Base-by-base conservation (phyloP, 2,329 filamentous ascomycete genomes). In the Paracorniculantispora psalliotae region DNA sequence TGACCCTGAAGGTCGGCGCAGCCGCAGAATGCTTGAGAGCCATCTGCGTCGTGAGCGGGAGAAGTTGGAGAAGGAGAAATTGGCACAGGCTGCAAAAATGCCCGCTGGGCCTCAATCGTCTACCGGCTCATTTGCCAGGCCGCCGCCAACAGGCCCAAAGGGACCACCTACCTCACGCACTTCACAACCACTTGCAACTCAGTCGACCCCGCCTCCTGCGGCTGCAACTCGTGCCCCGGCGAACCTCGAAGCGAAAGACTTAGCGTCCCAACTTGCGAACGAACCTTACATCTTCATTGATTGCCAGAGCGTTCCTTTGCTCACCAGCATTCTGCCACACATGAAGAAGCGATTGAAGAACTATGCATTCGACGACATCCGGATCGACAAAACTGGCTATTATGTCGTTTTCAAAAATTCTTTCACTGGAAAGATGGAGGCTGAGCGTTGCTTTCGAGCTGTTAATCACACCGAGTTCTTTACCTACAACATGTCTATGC, bases 251-350 rank as follows among this genome's bases (percentile, higher is more conserved):
- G 77, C 81, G 35, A 83, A 85, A 53, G 84, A 83, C 3, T 81
- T 96, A 46, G 76, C 89, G 23, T 77, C 82, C 35, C 86, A 87
- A 63, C 84, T 97, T 54, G 86, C 88, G 68, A 83, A 86, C 54
- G 87, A 90, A 61, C 94, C 94, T 0, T 97, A 96, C 70, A 87
- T 97, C 39, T 97, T 96, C 69, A 88, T 99, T 59, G 82, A 91
- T n/a, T 85, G 90, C 65, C 84, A 87, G 61, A 92, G 89, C 65
- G 93, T 99, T 1, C 94, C 94, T 1, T 89, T 96, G 13, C 84
- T 97, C 68, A 81, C 83, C 33, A 89, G 91, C 25, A 97, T 93
- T 1, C 84, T 97, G 59, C 86, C 89, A 4, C 94, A 99, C 75
- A 82, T 99, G 76, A 91, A 91, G 75, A 96, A 93, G 73, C 84